These are phyloP conservation scores for Trichoderma pleuroti DNA, from an alignment of 2,329 filamentous ascomycete genomes.

Conservation along the genomic window DNA sequence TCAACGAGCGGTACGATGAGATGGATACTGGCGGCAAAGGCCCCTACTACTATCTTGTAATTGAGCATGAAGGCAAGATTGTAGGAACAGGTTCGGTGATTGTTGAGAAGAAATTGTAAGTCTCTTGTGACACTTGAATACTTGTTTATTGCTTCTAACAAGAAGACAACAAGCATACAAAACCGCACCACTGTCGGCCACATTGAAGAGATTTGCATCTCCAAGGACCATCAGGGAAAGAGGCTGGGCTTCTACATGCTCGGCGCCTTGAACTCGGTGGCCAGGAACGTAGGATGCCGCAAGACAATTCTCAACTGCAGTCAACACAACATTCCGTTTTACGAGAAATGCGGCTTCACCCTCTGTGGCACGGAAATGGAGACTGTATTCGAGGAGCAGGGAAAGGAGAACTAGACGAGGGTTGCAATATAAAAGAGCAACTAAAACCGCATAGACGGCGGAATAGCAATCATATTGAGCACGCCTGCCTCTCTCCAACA, in stretches of 20 bases:
- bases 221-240: constrained; percentile 76
- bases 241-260: constrained; percentile 75
- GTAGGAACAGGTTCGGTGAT: constrained; percentile 74
- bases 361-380: constrained; percentile 24
- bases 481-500: background rate
- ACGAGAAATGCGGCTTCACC: constrained; percentile 41
- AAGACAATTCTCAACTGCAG: constrained; percentile 80
- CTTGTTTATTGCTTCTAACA: background rate
- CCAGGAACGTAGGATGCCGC: constrained; percentile 71
- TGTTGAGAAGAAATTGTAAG: constrained; percentile 74
- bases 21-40: constrained; percentile 35
- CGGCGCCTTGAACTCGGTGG: constrained; percentile 70
- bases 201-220: constrained; percentile 80
- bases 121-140: constrained; percentile 9
- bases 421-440: background rate
- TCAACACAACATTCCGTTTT: constrained; percentile 75
- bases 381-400: constrained; percentile 11
- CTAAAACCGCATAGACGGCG: background rate
- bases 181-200: constrained; percentile 68
- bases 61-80: constrained; percentile 60
- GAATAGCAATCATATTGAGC: background rate
- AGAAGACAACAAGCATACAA: constrained; percentile 50
- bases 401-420: background rate
- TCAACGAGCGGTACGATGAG: constrained; percentile 66
- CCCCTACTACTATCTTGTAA: constrained; percentile 69